Evolutionary conservation across 164 flowering plant genomes (phyloP), one percentile per base, ranked within the genome.

Genomic region (Saururus chinensis): DNA sequence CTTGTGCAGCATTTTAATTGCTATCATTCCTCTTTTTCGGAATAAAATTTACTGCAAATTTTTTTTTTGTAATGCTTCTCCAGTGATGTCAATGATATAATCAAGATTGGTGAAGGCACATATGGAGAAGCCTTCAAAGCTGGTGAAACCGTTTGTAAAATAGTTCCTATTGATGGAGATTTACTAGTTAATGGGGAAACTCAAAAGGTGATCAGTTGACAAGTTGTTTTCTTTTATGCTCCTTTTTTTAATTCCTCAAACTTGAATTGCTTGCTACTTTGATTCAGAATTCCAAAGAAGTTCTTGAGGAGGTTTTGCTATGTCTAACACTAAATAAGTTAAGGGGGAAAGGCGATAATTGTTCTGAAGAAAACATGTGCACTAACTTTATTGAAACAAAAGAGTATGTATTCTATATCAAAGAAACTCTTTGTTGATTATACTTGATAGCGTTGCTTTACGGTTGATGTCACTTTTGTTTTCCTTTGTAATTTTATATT

Each of bases 21-120:
- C 1, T 52, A 17, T 4, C 22, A 11, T 54, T 54, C 25, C 12
- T 54, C 25, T 22, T 25, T 54, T 9, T 10, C 0, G 37, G 19
- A 30, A 13, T 6, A 26, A 57, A 11, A 19, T 6, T 57, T 14
- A 30, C 19, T 26, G 14, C 37, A 57, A 14, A 57, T 9, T 57
- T 6, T 17, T 57, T 30, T 35, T 24, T 40, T 57, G 14, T 59
- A 7, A 30, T 59, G 48, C 60, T 52, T 63, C 25, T 55, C 4
- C 80, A 91, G 96, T 74, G 85, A 79, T 26, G 77, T 72, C 41
- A 68, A 72, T 42, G 64, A 24, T 57, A 81, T 95, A 48, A 63
- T 69, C 53, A 95, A 95, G 79, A 66, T 91, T 68, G 99, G 99
- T 62, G 99, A 95, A 76, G 98, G 99, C 41, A 95, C 99, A n/a